Evolutionary conservation across 2,329 filamentous ascomycete species (phyloP).

Genomic region (Alternaria ventricosa): DNA sequence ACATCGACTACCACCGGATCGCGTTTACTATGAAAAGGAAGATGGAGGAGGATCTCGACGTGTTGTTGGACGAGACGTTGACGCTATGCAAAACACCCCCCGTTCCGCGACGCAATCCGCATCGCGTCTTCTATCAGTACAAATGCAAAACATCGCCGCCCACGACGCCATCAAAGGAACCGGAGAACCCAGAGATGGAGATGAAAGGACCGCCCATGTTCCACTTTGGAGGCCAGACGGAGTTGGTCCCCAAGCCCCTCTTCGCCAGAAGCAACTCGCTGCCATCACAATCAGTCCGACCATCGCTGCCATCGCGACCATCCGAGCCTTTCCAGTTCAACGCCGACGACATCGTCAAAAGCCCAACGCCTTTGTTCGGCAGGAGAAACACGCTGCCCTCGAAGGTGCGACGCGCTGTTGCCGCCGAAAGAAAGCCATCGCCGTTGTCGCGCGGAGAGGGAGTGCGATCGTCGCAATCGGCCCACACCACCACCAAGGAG

Average conservation of each 20-base stretch:
- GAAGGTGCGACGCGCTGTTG: slow-evolving; percentile 24
- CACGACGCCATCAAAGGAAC: slow-evolving; percentile 7
- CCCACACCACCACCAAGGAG: background rate
- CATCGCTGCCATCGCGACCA: slow-evolving; percentile 3
- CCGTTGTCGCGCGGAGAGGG: slow-evolving; percentile 36
- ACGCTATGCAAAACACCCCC: slow-evolving; percentile 25
- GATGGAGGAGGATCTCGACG: slow-evolving; percentile 12
- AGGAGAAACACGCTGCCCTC: slow-evolving; percentile 18
- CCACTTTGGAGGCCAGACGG: slow-evolving; percentile 5
- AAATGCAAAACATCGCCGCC: slow-evolving; percentile 17
- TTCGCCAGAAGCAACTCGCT: slow-evolving; percentile 30
- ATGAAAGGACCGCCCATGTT: slow-evolving; percentile 14
- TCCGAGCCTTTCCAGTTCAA: slow-evolving; percentile 7
- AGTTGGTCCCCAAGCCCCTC: slow-evolving; percentile 34
- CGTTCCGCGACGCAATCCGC: slow-evolving; percentile 20
- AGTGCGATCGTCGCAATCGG: slow-evolving; percentile 22
- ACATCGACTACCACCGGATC: background rate
- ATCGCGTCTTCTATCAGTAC: slow-evolving; percentile 20
- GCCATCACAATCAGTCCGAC: slow-evolving; percentile 19
- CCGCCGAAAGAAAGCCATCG: slow-evolving; percentile 20
- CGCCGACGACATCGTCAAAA: slow-evolving; percentile 3
- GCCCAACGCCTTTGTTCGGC: background rate
- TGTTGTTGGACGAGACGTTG: slow-evolving; percentile 18
- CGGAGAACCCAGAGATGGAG: slow-evolving; percentile 13
- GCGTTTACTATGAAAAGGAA: slow-evolving; percentile 16